A percentile compares a stretch with the other conserved stretches of the same genome.
phyloP scores from a whole-genome alignment of 1,139 yeast species.

The Yamadazyma dushanensis region DNA sequence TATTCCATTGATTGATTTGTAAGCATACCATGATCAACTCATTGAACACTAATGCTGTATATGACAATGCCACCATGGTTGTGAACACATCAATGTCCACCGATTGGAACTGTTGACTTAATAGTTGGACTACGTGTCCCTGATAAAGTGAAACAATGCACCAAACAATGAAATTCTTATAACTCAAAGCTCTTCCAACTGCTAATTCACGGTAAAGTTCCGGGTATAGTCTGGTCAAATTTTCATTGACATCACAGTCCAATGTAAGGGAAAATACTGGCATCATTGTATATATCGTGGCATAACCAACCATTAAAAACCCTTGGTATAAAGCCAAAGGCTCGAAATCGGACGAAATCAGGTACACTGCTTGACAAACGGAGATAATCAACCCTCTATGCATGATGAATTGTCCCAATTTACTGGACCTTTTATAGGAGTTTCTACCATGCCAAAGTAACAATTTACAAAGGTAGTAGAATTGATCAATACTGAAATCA shows the following conservation, averaged over 20 bases:
- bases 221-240: conserved; percentile 86
- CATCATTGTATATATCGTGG: conserved; percentile 96
- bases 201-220: conserved; percentile 93
- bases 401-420: conserved; percentile 90
- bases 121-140: conserved; percentile 77
- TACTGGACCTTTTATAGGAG: conserved; percentile 92
- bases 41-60: conserved; percentile 75
- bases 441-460: conserved; percentile 98
- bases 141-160: conserved; percentile 83
- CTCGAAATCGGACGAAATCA: conserved; percentile 82
- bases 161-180: conserved; percentile 90
- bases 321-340: conserved; percentile 95
- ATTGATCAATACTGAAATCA: conserved; percentile 91
- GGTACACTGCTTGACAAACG: conserved; percentile 94
- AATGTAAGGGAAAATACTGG: conserved; percentile 94
- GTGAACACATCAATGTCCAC: conserved; percentile 54
- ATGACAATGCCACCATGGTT: conserved; percentile 83
- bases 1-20: conserved; percentile 89
- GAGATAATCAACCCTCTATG: conserved; percentile 94
- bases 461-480: conserved; percentile 82
- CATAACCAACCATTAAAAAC: conserved; percentile 97
- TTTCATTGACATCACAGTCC: conserved; percentile 90
- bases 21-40: conserved; percentile 93
- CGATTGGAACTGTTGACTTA: conserved; percentile 76
- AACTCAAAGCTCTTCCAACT: conserved; percentile 81